A percentile compares a stretch with the other conserved stretches of the same genome.
Conservation (phyloP, 495 filamentous ascomycete genomes). For the Chlorociboria aeruginascens region DNA sequence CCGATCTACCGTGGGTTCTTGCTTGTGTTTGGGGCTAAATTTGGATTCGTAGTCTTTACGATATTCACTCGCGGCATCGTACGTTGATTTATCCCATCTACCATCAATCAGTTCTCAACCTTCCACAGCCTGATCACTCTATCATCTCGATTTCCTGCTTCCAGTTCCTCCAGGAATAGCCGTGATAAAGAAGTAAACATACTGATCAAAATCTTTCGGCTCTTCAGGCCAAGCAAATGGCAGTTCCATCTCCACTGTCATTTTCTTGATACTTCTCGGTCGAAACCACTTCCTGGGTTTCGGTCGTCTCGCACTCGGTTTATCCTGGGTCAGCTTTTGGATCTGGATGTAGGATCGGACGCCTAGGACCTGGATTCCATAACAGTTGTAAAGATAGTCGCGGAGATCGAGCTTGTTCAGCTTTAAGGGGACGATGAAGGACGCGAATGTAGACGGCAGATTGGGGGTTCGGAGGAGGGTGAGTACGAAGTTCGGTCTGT, state of each 20-base stretch:
- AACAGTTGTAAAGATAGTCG: slow-evolving; percentile 73
- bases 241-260: slow-evolving; percentile 75
- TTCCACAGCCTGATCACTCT: slow-evolving; percentile 11
- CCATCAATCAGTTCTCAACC: slow-evolving; percentile 8
- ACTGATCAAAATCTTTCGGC: slow-evolving; percentile 42
- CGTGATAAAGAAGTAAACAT: slow-evolving; percentile 22
- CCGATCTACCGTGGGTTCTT: slow-evolving; percentile 24
- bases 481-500: slow-evolving; percentile 67
- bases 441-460: slow-evolving; percentile 64
- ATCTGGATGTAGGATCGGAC: slow-evolving; percentile 74
- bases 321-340: slow-evolving; percentile 41
- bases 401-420: slow-evolving; percentile 88
- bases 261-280: slow-evolving; percentile 65
- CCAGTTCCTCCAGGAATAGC: background rate
- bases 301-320: slow-evolving; percentile 26
- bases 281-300: slow-evolving; percentile 36
- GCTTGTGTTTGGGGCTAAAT: slow-evolving; percentile 18
- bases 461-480: slow-evolving; percentile 59
- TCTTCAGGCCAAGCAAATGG: slow-evolving; percentile 75
- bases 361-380: slow-evolving; percentile 51
- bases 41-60: slow-evolving; percentile 18
- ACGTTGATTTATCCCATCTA: slow-evolving; percentile 41
- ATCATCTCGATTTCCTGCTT: background rate
- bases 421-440: slow-evolving; percentile 73
- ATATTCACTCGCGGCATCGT: slow-evolving; percentile 27